These are phyloP conservation scores for Prinsepia uniflora DNA, from an alignment of 306 rosid species.

Conservation along the genomic window DNA sequence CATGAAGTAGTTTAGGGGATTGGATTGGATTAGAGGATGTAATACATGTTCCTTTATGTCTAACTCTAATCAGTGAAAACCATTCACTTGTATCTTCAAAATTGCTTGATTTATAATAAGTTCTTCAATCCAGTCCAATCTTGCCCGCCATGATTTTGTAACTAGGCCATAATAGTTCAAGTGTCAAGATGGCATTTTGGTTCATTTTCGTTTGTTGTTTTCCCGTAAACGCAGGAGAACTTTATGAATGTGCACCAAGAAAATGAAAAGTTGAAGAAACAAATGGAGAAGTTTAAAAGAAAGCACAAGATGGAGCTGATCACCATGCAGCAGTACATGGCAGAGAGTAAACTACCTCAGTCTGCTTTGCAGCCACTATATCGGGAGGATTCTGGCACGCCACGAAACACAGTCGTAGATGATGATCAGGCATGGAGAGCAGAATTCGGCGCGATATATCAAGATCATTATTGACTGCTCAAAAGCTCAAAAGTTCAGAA, in stretches of 20 bases:
- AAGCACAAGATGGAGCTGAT: conserved; percentile 94
- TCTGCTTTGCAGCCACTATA: conserved; percentile 70
- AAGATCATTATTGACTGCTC: conserved; percentile 58
- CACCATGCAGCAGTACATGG: conserved; percentile 89
- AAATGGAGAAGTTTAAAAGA: conserved; percentile 79
- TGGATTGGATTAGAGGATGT: too few species aligned
- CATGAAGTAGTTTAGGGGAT: too few species aligned
- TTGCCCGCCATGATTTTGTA: too few species aligned
- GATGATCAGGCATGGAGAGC: conserved; percentile 93
- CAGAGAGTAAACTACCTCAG: conserved; percentile 80
- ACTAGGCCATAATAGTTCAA: neutral
- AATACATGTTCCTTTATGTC: too few species aligned
- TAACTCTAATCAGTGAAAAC: too few species aligned
- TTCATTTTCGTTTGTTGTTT: neutral
- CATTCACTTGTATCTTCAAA: too few species aligned
- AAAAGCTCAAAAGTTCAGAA: neutral
- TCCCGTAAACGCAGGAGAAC: conserved; percentile 54
- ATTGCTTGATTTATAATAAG: too few species aligned
- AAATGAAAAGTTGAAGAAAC: conserved; percentile 69
- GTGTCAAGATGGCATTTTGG: neutral
- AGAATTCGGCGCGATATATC: conserved; percentile 96
- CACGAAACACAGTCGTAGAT: conserved; percentile 41
- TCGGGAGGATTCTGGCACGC: conserved; percentile 48
- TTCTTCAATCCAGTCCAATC: too few species aligned
- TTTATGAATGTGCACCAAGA: conserved; percentile 53